Conservation (phyloP, 2,329 filamentous ascomycete genomes). For the Penicillium sp. region DNA sequence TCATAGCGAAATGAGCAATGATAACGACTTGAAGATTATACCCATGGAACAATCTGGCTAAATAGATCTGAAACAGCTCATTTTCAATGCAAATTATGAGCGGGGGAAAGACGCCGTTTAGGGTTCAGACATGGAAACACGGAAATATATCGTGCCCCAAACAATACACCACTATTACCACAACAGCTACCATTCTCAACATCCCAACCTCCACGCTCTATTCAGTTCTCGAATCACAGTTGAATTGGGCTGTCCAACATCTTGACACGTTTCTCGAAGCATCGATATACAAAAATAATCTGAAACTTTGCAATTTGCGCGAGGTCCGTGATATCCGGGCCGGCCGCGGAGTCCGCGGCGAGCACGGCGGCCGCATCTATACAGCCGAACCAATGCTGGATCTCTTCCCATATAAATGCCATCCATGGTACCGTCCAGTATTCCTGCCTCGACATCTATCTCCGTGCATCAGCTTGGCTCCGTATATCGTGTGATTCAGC, state of each 20-base stretch:
- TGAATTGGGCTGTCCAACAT: no score
- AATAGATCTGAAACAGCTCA: no score
- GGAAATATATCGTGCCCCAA: neutral
- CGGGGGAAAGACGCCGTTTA: no score
- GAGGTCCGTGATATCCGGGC: constrained; percentile 8
- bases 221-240: no score
- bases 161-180: neutral
- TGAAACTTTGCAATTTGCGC: neutral
- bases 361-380: constrained; percentile 17
- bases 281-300: neutral
- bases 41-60: no score
- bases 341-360: constrained; percentile 25
- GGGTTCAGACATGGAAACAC: no score
- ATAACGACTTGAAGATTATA: no score
- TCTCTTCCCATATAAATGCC: neutral
- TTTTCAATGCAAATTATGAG: no score
- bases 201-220: no score
- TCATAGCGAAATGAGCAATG: no score
- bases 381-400: neutral
- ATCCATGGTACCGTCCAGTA: neutral
- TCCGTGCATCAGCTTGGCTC: neutral
- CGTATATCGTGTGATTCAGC: neutral
- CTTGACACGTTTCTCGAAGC: no score
- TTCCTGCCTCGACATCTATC: neutral
- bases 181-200: no score